Evolutionary conservation across 2,329 filamentous ascomycete species (phyloP), one percentile per base, ranked within the genome.

Genomic region (Exserohilum turcica): DNA sequence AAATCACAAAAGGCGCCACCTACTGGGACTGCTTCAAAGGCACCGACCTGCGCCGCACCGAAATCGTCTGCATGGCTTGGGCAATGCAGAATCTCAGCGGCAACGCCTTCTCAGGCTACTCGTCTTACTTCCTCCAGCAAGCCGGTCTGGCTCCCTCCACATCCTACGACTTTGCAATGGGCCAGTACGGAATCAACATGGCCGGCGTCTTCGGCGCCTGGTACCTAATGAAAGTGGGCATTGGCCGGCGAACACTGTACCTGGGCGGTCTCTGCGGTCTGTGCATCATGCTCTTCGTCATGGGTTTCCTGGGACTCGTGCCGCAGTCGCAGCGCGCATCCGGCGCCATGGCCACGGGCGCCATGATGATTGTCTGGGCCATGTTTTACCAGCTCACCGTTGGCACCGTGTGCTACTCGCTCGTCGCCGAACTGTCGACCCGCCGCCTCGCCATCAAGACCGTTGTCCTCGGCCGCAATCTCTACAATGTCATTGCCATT

Each of bases 371-470:
- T 31, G 62, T 71, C 9, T 75, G 72, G 72, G 73, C 73, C 28
- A 60, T 71, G 52, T 72, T 92, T 1, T 96, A 96, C 76, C 91
- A 96, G 72, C 80, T 93, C 42, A 90, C 90, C 0, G 91, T 96
- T 43, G 92, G 92, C 33, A 94, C 92, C 0, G 91, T 96, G 6
- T 91, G 89, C 74, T 96, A 95, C 77, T 94, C 91, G 0, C 83
- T 96, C 9, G 92, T 96, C 4, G 85, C 89, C 1, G 92, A 96
- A 73, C 76, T 96, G 18, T 92, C 91, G 0, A 91, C 91, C 0
- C 85, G 90, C 12, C 84, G 92, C 2, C 81, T 97, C 29, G 89
- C 92, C 69, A 92, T 95, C 78, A 96, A 96, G 79, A 96, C 92
- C 0, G 89, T 96, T 18, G 92, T 94, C 1, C 82, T 96, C 2